Conservation (phyloP, 192 early-diverging fungal species). For the Piromyces finnis region DNA sequence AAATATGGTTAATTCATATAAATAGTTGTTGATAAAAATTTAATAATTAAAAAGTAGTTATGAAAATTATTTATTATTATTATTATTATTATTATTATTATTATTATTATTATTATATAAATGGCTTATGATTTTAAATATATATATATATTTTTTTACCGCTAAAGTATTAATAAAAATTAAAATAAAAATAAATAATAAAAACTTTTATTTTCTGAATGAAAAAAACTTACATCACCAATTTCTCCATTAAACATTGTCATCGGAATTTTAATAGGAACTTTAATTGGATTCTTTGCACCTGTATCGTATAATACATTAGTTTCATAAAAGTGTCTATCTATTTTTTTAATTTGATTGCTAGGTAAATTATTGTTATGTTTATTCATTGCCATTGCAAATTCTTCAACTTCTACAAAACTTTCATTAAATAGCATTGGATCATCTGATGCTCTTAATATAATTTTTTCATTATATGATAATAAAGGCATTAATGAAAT, state of each 20-base stretch:
- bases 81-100: too few species aligned
- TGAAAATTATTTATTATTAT: too few species aligned
- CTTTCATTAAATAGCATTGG: neutral
- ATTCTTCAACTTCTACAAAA: neutral
- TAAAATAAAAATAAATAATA: too few species aligned
- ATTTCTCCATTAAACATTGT: conserved; percentile 76
- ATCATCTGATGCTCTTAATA: conserved; percentile 45
- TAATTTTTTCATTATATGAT: conserved; percentile 57
- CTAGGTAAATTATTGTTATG: neutral
- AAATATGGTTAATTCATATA: too few species aligned
- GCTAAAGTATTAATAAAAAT: too few species aligned
- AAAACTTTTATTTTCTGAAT: too few species aligned
- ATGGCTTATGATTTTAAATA: too few species aligned
- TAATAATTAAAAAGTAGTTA: too few species aligned
- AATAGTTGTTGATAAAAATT: too few species aligned
- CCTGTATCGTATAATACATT: conserved; percentile 52
- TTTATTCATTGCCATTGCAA: neutral
- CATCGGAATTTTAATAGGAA: conserved; percentile 74
- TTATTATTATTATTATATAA: too few species aligned
- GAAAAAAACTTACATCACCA: conserved; percentile 49
- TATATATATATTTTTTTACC: too few species aligned
- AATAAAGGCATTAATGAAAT: conserved; percentile 59
- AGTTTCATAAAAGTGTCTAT: conserved; percentile 74
- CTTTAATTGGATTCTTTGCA: neutral
- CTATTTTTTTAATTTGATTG: conserved; percentile 44